Evolutionary conservation across 805 yeast genomes (phyloP).

Genomic region (Millerozyma acaciae): DNA sequence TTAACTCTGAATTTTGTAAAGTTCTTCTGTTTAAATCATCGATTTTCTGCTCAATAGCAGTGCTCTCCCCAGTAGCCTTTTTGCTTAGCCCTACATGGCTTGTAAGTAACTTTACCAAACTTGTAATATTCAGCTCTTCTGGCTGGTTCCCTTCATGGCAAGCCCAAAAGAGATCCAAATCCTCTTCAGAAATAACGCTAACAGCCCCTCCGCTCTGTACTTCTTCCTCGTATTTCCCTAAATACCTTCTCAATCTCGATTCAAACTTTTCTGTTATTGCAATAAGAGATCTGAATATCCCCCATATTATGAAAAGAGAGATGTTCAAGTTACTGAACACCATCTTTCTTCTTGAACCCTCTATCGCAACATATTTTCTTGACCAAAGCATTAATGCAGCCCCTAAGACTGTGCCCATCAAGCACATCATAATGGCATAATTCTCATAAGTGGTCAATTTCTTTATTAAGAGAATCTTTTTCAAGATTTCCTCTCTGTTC

Average conservation of each 20-base stretch:
- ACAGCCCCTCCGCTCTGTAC: too few relatives aligned
- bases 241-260: not conserved
- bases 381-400: conserved; percentile 26
- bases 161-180: too few relatives aligned
- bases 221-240: too few relatives aligned
- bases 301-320: conserved; percentile 31
- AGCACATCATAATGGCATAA: conserved; percentile 21
- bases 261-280: conserved; percentile 6
- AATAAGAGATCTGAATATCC: conserved; percentile 21
- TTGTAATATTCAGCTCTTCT: not conserved
- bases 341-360: conserved; percentile 18
- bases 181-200: conserved; percentile 12
- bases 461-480: conserved; percentile 9
- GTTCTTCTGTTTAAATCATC: conserved; percentile 7
- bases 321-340: conserved; percentile 37
- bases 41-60: conserved; percentile 2
- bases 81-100: not conserved
- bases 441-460: conserved; percentile 13
- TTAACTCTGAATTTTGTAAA: conserved; percentile 7
- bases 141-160: not conserved
- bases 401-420: conserved; percentile 23
- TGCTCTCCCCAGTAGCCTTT: not conserved
- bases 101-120: not conserved
- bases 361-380: conserved; percentile 21
- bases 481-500: conserved; percentile 4